phyloP scores from a whole-genome alignment of 306 rosid genomes.

The Acmispon strigosus region DNA sequence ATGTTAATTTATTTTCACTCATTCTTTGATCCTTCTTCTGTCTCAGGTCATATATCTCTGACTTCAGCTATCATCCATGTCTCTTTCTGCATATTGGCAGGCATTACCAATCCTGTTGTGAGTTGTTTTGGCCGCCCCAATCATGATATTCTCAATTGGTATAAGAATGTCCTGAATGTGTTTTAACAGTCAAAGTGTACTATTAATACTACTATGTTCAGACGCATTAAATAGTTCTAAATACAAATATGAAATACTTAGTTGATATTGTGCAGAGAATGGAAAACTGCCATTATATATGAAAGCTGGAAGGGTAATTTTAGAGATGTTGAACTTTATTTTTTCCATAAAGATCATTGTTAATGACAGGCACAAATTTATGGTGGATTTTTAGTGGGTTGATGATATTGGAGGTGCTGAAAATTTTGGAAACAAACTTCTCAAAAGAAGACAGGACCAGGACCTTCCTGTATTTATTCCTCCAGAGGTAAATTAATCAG shows the following conservation, averaged over 20 bases:
- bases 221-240: background rate
- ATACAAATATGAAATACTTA: background rate
- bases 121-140: no score
- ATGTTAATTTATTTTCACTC: no score
- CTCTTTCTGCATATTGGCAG: no score
- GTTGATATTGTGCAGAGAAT: background rate
- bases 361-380: slow-evolving; percentile 3
- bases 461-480: slow-evolving; percentile 77
- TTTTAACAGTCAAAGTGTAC: background rate
- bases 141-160: no score
- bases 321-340: background rate
- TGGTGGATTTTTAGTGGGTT: slow-evolving; percentile 61
- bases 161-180: background rate
- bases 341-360: background rate
- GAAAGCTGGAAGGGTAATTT: slow-evolving; percentile 1
- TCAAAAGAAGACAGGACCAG: slow-evolving; percentile 52
- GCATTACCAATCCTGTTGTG: no score
- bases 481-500: slow-evolving; percentile 55
- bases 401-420: slow-evolving; percentile 85
- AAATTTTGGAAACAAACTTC: slow-evolving; percentile 58
- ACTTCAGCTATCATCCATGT: no score
- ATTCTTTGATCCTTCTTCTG: no score
- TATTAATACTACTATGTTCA: background rate
- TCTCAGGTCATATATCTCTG: no score
- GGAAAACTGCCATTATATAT: background rate